Evolutionary conservation across 78 protist species (phyloP), one percentile per base, ranked within the genome.

Genomic region (Planoprotostelium fungivorum): DNA sequence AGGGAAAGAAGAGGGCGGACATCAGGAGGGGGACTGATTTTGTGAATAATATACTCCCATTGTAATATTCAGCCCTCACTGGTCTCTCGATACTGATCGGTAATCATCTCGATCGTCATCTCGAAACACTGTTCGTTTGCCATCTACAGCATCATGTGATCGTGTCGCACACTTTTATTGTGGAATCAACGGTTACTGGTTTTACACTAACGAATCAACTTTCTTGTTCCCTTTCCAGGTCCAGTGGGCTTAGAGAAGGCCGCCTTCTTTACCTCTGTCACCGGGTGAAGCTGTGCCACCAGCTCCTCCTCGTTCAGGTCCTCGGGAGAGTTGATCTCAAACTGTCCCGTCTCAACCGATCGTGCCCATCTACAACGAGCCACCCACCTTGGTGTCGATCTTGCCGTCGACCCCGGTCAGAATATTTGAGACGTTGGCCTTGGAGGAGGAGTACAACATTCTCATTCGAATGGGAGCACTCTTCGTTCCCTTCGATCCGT

Each of bases 381-480:
- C 63, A 85, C 87, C 16, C 16, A 85, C 86, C 89, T 93, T 93
- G 38, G 89, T 39, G 39, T 89, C 90, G 63, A 93, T 88, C 38
- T 93, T 93, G 84, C 86, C 84, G 1, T 63, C 38, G 29, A 88
- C 29, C 25, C 37, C 37, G 29, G 89, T 88, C 84, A 88, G 39
- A 29, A 94, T 88, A 23, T 38, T 38, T 28, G 90, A 91, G 86
- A 89, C 94, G 83, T 90, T 88, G 34, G 91, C 93, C 36, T 94
- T 94, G 86, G 94, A 88, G 1, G 94, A 91, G 29, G 93, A 89
- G 35, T 86, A 94, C 29, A 94, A 38, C 96, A 94, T 94, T 86
- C 96, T 85, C 91, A 34, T 38, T 28, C 38, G 29, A 1, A 94
- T 93, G 35, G 96, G 94, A 1, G 96, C 96, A 84, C 88, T 37